Evolutionary conservation across 345 rosid species (phyloP).

Genomic region (Sonneratia alba): DNA sequence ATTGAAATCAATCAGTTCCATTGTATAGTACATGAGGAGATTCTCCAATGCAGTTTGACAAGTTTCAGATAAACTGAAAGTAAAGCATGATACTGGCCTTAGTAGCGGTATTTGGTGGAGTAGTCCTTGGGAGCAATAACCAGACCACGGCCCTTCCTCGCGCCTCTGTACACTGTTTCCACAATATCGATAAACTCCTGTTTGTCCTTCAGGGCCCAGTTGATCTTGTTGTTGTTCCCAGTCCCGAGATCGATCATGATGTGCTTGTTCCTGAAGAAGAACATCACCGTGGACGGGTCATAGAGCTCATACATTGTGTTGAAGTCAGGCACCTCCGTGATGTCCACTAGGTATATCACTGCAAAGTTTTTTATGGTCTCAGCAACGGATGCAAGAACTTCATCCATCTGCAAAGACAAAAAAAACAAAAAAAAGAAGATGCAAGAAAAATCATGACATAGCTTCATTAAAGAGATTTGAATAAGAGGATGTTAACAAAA

Average conservation of each 20-base stretch:
- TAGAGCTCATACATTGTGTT: conserved; percentile 94
- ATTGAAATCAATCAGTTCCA: neutral
- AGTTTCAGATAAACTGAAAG: neutral
- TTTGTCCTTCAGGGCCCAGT: conserved; percentile 97
- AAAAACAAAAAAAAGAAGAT: neutral
- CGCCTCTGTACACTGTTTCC: conserved; percentile 83
- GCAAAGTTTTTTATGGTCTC: conserved; percentile 96
- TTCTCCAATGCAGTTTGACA: neutral
- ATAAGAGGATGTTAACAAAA: neutral
- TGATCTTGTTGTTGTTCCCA: conserved; percentile 94
- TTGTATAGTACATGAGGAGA: neutral
- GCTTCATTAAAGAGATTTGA: neutral
- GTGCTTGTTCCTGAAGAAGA: conserved; percentile 96
- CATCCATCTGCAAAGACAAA: conserved; percentile 62
- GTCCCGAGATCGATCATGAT: conserved; percentile 95
- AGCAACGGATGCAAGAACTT: conserved; percentile 73
- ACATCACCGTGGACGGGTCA: conserved; percentile 87
- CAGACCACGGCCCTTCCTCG: conserved; percentile 81
- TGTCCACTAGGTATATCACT: conserved; percentile 88
- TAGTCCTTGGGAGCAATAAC: conserved; percentile 96
- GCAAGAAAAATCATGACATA: neutral
- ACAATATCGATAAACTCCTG: conserved; percentile 87
- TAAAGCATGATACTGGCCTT: conserved; percentile 3
- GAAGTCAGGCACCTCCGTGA: conserved; percentile 80
- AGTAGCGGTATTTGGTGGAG: conserved; percentile 91